A percentile compares a stretch with the other conserved stretches of the same genome.
phyloP scores from a whole-genome alignment of 177 flowering plant genomes.

The Vitis hybrid region DNA sequence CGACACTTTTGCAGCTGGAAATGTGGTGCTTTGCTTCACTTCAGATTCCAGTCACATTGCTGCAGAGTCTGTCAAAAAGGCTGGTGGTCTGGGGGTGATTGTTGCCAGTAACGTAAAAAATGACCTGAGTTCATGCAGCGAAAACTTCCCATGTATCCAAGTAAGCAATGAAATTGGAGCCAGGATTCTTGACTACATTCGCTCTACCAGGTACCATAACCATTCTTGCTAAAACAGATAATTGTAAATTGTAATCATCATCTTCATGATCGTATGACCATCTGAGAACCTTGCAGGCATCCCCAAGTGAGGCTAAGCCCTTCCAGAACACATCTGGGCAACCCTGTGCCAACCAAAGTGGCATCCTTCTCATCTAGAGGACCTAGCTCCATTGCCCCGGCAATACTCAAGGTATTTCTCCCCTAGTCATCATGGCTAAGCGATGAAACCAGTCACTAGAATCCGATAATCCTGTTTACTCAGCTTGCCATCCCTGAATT shows the following conservation, averaged over 20 bases:
- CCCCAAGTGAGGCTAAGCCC: slow-evolving; percentile 21
- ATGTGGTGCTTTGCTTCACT: slow-evolving; percentile 21
- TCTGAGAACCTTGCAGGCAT: neutral
- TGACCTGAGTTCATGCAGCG: neutral
- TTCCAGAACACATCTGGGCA: slow-evolving; percentile 27
- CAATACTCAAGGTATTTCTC: slow-evolving; percentile 35
- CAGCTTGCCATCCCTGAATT: too few species aligned
- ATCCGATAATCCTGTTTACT: too few species aligned
- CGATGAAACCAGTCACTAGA: too few species aligned
- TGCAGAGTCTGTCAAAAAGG: neutral
- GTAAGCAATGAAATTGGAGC: slow-evolving; percentile 38
- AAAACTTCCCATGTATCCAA: slow-evolving; percentile 29
- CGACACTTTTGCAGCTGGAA: slow-evolving; percentile 13
- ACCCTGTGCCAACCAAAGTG: slow-evolving; percentile 25
- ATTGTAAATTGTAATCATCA: neutral
- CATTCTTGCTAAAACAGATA: neutral
- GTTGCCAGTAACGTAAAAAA: slow-evolving; percentile 7
- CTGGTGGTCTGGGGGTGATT: slow-evolving; percentile 23
- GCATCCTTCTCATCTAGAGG: slow-evolving; percentile 48
- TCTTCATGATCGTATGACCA: neutral
- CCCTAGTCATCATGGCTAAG: too few species aligned
- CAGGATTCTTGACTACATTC: slow-evolving; percentile 33
- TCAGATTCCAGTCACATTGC: neutral
- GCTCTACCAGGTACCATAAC: slow-evolving; percentile 13
- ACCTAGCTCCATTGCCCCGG: slow-evolving; percentile 32